Evolutionary conservation across 1,284 basidiomycete species (phyloP).

Genomic region (Trametes polyzona): DNA sequence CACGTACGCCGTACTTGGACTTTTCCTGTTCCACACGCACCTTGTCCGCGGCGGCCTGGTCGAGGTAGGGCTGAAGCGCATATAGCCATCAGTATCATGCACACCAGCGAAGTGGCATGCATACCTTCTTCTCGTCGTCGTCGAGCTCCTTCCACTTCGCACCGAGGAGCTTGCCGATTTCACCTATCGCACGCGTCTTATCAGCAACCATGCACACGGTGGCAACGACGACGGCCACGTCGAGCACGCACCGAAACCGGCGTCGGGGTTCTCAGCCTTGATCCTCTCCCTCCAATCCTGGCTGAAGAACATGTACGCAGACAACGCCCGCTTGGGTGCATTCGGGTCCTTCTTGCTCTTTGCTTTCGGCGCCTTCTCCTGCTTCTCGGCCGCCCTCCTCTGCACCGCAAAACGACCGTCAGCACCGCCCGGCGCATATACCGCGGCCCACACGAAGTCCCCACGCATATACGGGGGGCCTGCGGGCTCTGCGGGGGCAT

Average conservation of each 20-base stretch:
- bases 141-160: slow-evolving; percentile 75
- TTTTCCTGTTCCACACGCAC: slow-evolving; percentile 83
- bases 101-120: not conserved
- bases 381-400: slow-evolving; percentile 78
- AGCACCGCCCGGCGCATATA: slow-evolving; percentile 19
- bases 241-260: slow-evolving; percentile 77
- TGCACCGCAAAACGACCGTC: slow-evolving; percentile 35
- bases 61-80: slow-evolving; percentile 83
- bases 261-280: slow-evolving; percentile 94
- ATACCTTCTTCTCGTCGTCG: slow-evolving; percentile 76
- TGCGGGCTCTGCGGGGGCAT: slow-evolving; percentile 13
- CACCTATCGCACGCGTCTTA: slow-evolving; percentile 43
- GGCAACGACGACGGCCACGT: slow-evolving; percentile 12
- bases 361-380: slow-evolving; percentile 54
- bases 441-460: not conserved
- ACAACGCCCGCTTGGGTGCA: slow-evolving; percentile 89
- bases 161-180: slow-evolving; percentile 73
- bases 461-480: slow-evolving; percentile 6
- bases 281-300: slow-evolving; percentile 95
- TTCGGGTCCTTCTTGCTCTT: slow-evolving; percentile 79
- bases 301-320: slow-evolving; percentile 99
- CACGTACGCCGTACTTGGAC: slow-evolving; percentile 69
- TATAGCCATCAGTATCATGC: slow-evolving; percentile 4
- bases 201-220: slow-evolving; percentile 11
- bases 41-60: slow-evolving; percentile 89